A percentile compares a stretch with the other conserved stretches of the same genome.
Evolutionary conservation across 352 stramenopile genomes (phyloP).

Genomic region (Phytophthora tentaculata): DNA sequence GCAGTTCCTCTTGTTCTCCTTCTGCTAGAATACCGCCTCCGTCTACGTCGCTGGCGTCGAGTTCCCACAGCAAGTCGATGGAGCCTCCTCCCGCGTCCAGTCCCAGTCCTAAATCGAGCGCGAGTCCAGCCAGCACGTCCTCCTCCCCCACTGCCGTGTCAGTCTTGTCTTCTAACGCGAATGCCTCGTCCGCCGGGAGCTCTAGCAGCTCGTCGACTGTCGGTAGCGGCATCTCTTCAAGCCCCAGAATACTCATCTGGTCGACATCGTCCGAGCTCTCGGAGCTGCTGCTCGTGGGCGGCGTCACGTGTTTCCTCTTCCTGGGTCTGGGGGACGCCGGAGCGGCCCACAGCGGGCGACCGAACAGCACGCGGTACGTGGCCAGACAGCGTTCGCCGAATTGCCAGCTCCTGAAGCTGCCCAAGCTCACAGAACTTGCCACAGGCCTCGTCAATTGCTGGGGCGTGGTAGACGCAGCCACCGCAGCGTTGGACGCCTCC

Average conservation of each 20-base stretch:
- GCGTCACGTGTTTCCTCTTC: conserved; percentile 32
- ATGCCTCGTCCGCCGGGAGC: conserved; percentile 29
- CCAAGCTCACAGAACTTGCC: conserved; percentile 36
- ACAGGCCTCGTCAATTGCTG: conserved; percentile 18
- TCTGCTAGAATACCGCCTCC: conserved; percentile 16
- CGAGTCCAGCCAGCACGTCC: conserved; percentile 25
- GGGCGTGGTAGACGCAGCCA: neutral
- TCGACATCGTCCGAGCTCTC: conserved; percentile 18
- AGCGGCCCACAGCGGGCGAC: conserved; percentile 34
- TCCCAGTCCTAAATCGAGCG: conserved; percentile 28
- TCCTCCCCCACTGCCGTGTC: neutral
- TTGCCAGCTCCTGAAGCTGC: conserved; percentile 34
- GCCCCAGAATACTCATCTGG: conserved; percentile 4
- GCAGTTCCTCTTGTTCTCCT: conserved; percentile 29
- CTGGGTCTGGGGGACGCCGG: conserved; percentile 9
- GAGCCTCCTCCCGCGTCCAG: conserved; percentile 7
- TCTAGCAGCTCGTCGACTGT: conserved; percentile 33
- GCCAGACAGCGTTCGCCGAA: conserved; percentile 40
- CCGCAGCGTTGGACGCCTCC: conserved; percentile 7
- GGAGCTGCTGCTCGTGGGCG: conserved; percentile 29
- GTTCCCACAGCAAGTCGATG: conserved; percentile 34
- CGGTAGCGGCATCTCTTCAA: conserved; percentile 18
- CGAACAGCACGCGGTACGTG: conserved; percentile 59
- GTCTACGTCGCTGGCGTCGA: conserved; percentile 24
- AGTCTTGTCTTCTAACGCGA: conserved; percentile 16